Evolutionary conservation across 768 basidiomycete genomes (phyloP), one percentile per base, ranked within the genome.

Genomic region (Phylloporus arenicola): DNA sequence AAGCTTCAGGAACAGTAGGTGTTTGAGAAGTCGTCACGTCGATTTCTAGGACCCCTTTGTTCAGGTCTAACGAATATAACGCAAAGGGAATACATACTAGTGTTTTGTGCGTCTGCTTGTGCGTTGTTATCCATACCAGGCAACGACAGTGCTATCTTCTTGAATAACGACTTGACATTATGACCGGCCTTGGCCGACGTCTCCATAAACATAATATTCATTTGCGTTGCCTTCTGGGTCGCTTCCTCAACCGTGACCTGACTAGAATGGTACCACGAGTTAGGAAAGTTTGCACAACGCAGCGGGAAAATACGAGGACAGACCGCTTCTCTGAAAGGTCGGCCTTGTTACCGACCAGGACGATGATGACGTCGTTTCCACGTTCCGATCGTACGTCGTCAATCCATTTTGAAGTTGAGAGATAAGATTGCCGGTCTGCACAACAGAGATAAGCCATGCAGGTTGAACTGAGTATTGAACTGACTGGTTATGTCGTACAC

Each of bases 221-320:
- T 73, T 66, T 95, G 86, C 40, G 90, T 86, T 13, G 93, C 80
- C 64, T 92, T 92, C 40, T 84, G 82, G 22, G 94, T 95, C 11
- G 95, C 92, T 65, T 98, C 96, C 67, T 99, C 96, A 4, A 94
- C 77, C 8, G 95, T 98, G n/a, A 99, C 95, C 83, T 99, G 94
- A 50, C 95, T 99, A 61, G 30, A 49, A 47, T n/a, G 33, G 58
- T 34, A 40, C 50, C 30, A 13, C 30, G 11, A 13, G 54, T 49
- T 43, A 45, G 33, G 34, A 57, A 29, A 51, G 50, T 50, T 19
- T 38, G 40, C 34, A 14, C 39, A 31, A 50, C n/a, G n/a, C 20
- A 42, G 24, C 20, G 16, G 29, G 34, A 12, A 22, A 41, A 46
- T 22, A 34, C 11, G 6, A 39, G 31, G 29, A 74, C 84, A 44